Evolutionary conservation across 176 grass and related monocot species (phyloP).

Genomic region (Aechmea fasciata): DNA sequence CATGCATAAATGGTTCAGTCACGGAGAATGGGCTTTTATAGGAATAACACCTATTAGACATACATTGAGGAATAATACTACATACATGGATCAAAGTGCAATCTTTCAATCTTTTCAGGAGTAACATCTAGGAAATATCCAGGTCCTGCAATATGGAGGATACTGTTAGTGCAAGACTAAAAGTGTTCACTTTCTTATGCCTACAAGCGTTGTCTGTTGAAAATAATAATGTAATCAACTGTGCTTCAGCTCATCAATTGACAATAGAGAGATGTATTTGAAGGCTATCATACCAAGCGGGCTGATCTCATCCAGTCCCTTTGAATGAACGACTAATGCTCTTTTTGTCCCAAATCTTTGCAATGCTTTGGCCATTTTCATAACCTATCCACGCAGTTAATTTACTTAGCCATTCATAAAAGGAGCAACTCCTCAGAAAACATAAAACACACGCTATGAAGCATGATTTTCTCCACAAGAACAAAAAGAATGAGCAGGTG

Average conservation of each 20-base stretch:
- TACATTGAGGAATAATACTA: background rate
- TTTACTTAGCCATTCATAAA: too few species aligned
- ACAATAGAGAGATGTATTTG: background rate
- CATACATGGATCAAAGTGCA: constrained; percentile 87
- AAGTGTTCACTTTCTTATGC: too few species aligned
- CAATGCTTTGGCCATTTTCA: constrained; percentile 92
- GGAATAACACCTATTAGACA: background rate
- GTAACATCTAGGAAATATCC: constrained; percentile 98
- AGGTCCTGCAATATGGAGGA: constrained; percentile 12
- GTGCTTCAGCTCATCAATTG: too few species aligned
- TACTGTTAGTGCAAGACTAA: too few species aligned
- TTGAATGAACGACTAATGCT: constrained; percentile 89
- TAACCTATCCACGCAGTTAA: constrained; percentile 35
- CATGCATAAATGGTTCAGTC: background rate
- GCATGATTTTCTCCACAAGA: background rate
- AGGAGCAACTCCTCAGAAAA: background rate
- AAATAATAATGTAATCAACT: too few species aligned
- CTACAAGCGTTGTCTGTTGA: too few species aligned
- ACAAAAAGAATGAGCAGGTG: background rate
- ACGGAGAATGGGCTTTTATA: too few species aligned
- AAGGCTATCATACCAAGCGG: constrained; percentile 59
- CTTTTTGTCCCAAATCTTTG: constrained; percentile 91
- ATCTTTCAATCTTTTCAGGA: constrained; percentile 60
- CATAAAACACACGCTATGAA: background rate
- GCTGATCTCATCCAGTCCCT: constrained; percentile 97